These are phyloP conservation scores for Wickerhamiella brachini DNA, from an alignment of 805 yeast genomes.

Conservation along the genomic window DNA sequence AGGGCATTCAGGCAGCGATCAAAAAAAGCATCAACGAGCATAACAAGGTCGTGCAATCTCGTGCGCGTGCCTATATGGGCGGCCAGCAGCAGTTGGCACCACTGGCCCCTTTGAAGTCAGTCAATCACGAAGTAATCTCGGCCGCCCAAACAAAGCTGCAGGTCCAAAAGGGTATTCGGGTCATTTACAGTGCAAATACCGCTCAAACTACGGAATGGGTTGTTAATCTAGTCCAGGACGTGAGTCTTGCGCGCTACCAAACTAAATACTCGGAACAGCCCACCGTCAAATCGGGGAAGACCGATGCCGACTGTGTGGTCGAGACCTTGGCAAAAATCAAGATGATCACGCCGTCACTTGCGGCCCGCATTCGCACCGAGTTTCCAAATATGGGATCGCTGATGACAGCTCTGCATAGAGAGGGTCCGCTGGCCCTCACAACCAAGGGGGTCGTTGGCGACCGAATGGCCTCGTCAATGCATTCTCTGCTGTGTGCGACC, in stretches of 20 bases:
- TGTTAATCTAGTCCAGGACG: constrained; percentile 1
- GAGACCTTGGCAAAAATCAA: constrained; percentile 1
- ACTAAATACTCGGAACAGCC: not conserved
- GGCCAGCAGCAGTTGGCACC: not conserved
- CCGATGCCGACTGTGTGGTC: not conserved
- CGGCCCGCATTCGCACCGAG: not conserved
- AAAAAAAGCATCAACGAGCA: not conserved
- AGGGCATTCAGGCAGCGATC: not conserved
- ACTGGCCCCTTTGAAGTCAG: not conserved
- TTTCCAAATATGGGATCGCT: not conserved
- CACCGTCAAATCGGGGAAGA: not conserved
- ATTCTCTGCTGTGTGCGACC: not conserved
- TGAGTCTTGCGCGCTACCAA: constrained; percentile 1
- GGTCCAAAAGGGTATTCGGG: not conserved
- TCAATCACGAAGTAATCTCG: not conserved
- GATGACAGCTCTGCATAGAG: not conserved
- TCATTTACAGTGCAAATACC: not conserved
- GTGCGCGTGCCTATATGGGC: constrained; percentile 1
- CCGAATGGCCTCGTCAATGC: not conserved
- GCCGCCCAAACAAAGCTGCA: constrained; percentile 1
- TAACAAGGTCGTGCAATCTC: constrained; percentile 1
- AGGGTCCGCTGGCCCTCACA: not conserved
- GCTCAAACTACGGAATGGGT: constrained; percentile 3
- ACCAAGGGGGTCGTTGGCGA: not conserved
- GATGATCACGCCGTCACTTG: constrained; percentile 1